Evolutionary conservation across 306 rosid species (phyloP), one percentile per base, ranked within the genome.

Genomic region (Begonia peltatifolia): DNA sequence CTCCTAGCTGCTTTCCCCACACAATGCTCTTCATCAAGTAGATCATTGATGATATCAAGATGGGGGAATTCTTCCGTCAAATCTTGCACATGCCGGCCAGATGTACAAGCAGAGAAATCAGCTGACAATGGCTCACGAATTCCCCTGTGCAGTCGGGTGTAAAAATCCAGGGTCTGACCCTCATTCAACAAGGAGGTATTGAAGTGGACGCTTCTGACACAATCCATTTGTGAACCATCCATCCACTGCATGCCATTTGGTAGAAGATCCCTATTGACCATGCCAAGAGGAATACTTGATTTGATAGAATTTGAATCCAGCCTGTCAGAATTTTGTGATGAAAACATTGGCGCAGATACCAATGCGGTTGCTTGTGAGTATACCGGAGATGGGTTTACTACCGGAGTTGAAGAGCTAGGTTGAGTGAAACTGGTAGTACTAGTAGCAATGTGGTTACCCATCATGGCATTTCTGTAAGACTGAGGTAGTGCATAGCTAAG

Each of bases 11-110:
- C 60, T 57, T 20, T 68, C 52, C 83, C 87, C 38, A 61, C 74
- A 20, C 78, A 67, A 44, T 83, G 69, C 51, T 81, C 99, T 58
- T 92, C 99, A 35, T 92, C 94, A 18, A 92, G 96, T 58, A 92
- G 79, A 61, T 87, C 99, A 63, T 92, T 92, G 70, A 92, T 92
- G 55, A 92, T 87, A 68, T 92, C 99, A 30, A 92, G 86, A 70
- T 92, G 96, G 2, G 99, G 99, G 68, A 92, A 92, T 52, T 85
- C 99, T 57, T 92, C 96, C 2, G 74, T 55, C 54, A 75, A 62
- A 42, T 84, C 94, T 81, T 74, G 96, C 61, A 58, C 60, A 55
- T 73, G 86, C 30, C 76, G 86, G 57, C 94, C 84, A 0, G 94
- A 80, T 2, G 83, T 65, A 65, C 94, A 57, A 17, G 85, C 77